Conservation (phyloP, 306 rosid genomes). For the Mimosa pudica region DNA sequence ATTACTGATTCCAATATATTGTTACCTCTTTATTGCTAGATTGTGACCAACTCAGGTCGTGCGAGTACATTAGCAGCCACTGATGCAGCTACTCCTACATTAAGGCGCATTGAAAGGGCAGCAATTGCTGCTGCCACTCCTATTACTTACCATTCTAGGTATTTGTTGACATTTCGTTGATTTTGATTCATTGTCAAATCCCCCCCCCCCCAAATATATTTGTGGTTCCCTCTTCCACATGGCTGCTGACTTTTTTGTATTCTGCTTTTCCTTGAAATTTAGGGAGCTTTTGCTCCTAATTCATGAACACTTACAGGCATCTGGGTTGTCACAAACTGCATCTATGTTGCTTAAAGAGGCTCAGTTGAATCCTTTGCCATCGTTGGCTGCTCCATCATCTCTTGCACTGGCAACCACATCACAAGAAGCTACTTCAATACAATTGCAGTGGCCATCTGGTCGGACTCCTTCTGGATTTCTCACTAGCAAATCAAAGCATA, state of each 20-base stretch:
- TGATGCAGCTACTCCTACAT: slow-evolving; percentile 98
- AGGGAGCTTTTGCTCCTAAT: slow-evolving; percentile 93
- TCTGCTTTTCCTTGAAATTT: slow-evolving; percentile 34
- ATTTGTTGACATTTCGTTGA: slow-evolving; percentile 29
- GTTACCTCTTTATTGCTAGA: slow-evolving; percentile 46
- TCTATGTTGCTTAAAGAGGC: slow-evolving; percentile 81
- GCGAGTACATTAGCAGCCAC: slow-evolving; percentile 96
- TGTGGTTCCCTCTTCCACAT: neutral
- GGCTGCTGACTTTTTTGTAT: slow-evolving; percentile 33
- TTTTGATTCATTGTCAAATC: slow-evolving; percentile 5
- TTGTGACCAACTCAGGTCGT: slow-evolving; percentile 97
- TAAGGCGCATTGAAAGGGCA: slow-evolving; percentile 99
- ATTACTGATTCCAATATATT: neutral
- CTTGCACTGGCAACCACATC: slow-evolving; percentile 63
- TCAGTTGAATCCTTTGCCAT: slow-evolving; percentile 85
- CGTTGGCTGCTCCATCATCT: slow-evolving; percentile 74
- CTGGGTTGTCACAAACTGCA: slow-evolving; percentile 79
- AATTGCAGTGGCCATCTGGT: slow-evolving; percentile 86
- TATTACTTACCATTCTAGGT: slow-evolving; percentile 94
- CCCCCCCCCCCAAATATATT: neutral
- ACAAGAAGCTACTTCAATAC: slow-evolving; percentile 69
- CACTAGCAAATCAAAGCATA: slow-evolving; percentile 55
- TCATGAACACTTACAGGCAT: slow-evolving; percentile 97
- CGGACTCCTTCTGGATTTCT: slow-evolving; percentile 79
- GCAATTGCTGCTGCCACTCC: slow-evolving; percentile 99